Evolutionary conservation across 345 rosid genomes (phyloP).

Genomic region (Bretschneidera sinensis): DNA sequence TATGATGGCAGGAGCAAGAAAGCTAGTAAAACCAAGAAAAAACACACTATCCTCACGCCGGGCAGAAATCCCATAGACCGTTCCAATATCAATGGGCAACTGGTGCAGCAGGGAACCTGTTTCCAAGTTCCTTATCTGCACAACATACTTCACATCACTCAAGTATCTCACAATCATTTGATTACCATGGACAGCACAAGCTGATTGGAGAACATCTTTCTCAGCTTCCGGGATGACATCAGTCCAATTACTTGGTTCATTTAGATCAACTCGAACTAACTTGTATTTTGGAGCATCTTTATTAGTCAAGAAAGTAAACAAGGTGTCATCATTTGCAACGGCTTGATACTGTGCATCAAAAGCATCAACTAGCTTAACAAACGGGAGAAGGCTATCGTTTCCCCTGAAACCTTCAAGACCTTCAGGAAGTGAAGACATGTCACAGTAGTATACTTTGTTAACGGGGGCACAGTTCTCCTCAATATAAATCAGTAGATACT

Average conservation of each 20-base stretch:
- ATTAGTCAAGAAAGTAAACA: slow-evolving; percentile 74
- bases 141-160: slow-evolving; percentile 74
- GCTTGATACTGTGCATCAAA: slow-evolving; percentile 58
- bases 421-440: slow-evolving; percentile 54
- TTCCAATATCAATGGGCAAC: slow-evolving; percentile 78
- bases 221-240: slow-evolving; percentile 69
- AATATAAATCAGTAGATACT: slow-evolving; percentile 64
- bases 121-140: slow-evolving; percentile 77
- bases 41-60: slow-evolving; percentile 51
- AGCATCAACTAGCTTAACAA: slow-evolving; percentile 68
- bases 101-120: slow-evolving; percentile 70
- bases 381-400: slow-evolving; percentile 50
- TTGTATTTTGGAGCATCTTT: slow-evolving; percentile 85
- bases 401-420: slow-evolving; percentile 66
- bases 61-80: slow-evolving; percentile 57
- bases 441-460: slow-evolving; percentile 74
- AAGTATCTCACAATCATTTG: slow-evolving; percentile 76
- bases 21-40: slow-evolving; percentile 74
- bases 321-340: slow-evolving; percentile 66
- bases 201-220: slow-evolving; percentile 77
- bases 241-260: slow-evolving; percentile 70
- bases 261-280: slow-evolving; percentile 68
- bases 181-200: slow-evolving; percentile 53
- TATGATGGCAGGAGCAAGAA: slow-evolving; percentile 81
- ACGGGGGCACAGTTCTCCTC: slow-evolving; percentile 70